Percentiles rank a stretch among this genome's conserved stretches.
These are phyloP conservation scores for Saururus chinensis DNA, from an alignment of 164 flowering plant genomes.

Conservation along the genomic window DNA sequence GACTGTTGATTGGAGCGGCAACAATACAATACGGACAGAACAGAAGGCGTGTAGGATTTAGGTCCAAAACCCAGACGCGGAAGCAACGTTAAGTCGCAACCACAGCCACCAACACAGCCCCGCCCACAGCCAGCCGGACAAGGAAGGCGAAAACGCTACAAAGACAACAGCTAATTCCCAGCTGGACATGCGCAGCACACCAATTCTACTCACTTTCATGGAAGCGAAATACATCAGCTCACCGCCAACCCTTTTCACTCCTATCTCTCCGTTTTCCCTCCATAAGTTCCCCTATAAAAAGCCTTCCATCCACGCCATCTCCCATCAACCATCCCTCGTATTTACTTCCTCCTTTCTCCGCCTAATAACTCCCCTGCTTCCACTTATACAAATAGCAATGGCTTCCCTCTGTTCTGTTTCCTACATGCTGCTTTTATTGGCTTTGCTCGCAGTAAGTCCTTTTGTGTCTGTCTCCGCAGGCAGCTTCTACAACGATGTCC, in stretches of 20 bases:
- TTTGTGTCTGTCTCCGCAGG: neutral
- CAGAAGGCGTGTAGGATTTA: too few species aligned
- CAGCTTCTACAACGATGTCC: constrained; percentile 14
- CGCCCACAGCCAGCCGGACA: too few species aligned
- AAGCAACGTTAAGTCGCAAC: too few species aligned
- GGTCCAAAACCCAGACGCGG: too few species aligned
- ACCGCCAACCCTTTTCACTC: too few species aligned
- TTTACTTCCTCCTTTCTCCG: neutral
- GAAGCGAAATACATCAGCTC: neutral
- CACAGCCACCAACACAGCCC: too few species aligned
- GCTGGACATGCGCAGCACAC: neutral
- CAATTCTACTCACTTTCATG: neutral
- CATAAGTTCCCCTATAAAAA: neutral
- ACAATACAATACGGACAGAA: too few species aligned
- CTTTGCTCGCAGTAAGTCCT: neutral
- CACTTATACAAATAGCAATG: neutral
- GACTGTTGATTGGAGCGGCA: too few species aligned
- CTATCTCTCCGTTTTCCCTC: too few species aligned
- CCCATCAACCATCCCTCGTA: neutral
- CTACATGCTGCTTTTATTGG: neutral
- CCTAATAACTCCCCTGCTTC: neutral
- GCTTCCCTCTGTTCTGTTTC: neutral
- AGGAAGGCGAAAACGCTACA: neutral
- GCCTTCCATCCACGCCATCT: neutral
- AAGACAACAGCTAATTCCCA: neutral